These are phyloP conservation scores for Boletus coccyginus DNA, from an alignment of 768 basidiomycete genomes.

Conservation along the genomic window DNA sequence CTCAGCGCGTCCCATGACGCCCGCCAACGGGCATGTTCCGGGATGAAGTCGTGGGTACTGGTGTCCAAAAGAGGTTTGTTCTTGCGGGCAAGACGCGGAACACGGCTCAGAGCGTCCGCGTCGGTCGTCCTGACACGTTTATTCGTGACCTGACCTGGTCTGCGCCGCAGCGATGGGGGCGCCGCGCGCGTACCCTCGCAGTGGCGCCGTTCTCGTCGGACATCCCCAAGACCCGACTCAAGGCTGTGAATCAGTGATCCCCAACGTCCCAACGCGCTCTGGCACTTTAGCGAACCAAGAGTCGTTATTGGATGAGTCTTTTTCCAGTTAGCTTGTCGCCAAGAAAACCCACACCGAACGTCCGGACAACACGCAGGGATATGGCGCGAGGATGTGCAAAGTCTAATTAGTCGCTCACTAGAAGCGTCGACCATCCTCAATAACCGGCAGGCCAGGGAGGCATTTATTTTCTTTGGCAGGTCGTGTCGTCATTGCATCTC, in stretches of 20 bases:
- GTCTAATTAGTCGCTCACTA: constrained; percentile 5
- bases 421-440: not conserved
- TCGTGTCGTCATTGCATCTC: not conserved
- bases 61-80: not conserved
- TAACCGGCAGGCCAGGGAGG: not conserved
- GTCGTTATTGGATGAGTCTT: not conserved
- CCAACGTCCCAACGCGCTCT: not conserved
- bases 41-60: not conserved
- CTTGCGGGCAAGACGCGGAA: not conserved
- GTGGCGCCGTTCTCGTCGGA: not conserved
- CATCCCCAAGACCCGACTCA: not conserved
- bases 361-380: not conserved
- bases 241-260: not conserved
- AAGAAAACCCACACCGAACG: constrained; percentile 1
- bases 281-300: not conserved
- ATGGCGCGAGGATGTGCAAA: not conserved
- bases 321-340: not conserved
- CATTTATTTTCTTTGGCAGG: not conserved
- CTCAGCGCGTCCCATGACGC: not conserved
- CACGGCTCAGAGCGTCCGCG: not conserved
- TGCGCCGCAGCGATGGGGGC: constrained; percentile 2
- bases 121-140: constrained; percentile 21
- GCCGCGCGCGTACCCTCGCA: not conserved
- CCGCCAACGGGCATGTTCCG: constrained; percentile 11
- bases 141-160: not conserved